These are phyloP conservation scores for Collybia mongolica DNA, from an alignment of 768 basidiomycete species.

Conservation along the genomic window DNA sequence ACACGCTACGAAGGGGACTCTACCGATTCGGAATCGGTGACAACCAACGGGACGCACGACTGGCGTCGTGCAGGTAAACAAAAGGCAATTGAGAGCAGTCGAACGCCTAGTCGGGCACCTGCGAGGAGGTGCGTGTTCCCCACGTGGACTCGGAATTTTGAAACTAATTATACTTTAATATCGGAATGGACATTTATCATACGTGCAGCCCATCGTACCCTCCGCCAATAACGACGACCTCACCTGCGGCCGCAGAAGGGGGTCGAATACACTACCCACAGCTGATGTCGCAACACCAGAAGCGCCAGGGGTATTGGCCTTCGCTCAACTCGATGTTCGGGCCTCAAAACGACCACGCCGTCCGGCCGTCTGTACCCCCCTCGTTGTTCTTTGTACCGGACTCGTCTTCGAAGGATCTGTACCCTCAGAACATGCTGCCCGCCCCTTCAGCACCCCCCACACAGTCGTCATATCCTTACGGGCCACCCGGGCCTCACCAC, in stretches of 20 bases:
- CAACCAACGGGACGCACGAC: constrained; percentile 15
- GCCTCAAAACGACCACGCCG: constrained; percentile 28
- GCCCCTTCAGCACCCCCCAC: constrained; percentile 6
- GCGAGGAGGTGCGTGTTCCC: constrained; percentile 32
- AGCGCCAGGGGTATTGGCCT: constrained; percentile 74
- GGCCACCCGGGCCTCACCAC: constrained; percentile 18
- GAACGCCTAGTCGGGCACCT: constrained; percentile 25
- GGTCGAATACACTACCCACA: constrained; percentile 58
- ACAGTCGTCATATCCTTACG: constrained; percentile 4
- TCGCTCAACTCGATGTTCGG: constrained; percentile 76
- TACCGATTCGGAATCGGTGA: constrained; percentile 43
- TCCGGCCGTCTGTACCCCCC: constrained; percentile 29
- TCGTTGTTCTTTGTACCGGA: constrained; percentile 46
- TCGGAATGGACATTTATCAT: too few relatives aligned
- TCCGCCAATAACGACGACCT: constrained; percentile 68
- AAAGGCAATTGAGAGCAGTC: constrained; percentile 16
- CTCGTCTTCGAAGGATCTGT: constrained; percentile 19
- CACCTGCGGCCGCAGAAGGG: constrained; percentile 55
- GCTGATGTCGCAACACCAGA: constrained; percentile 80
- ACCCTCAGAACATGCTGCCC: constrained; percentile 11
- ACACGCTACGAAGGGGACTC: constrained; percentile 48
- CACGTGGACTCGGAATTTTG: background rate
- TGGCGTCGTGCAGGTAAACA: constrained; percentile 20
- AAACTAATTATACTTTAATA: too few relatives aligned
- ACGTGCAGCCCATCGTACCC: constrained; percentile 35